Evolutionary conservation across 768 basidiomycete genomes (phyloP).

Genomic region (Cantharellus cinnabarinus): DNA sequence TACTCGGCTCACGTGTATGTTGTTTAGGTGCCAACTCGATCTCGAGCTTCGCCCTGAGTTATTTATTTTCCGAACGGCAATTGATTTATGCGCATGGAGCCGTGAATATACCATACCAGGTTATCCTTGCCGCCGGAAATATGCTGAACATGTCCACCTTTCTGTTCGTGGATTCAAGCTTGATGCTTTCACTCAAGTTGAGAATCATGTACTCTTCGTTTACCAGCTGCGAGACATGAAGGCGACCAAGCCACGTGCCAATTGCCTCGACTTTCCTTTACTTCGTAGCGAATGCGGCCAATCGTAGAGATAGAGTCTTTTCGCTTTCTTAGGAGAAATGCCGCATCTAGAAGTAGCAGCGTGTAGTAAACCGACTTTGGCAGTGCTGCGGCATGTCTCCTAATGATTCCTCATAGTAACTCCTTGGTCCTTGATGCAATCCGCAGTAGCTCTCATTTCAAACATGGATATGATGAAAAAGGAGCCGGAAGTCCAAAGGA

Average conservation of each 20-base stretch:
- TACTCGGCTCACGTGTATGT: conserved; percentile 60
- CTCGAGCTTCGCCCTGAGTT: conserved; percentile 67
- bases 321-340: conserved; percentile 55
- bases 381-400: too few relatives aligned
- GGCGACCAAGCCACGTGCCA: conserved; percentile 40
- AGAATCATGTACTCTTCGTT: too few relatives aligned
- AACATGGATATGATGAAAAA: too few relatives aligned
- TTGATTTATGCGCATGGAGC: conserved; percentile 49
- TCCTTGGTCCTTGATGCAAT: too few relatives aligned
- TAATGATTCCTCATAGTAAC: too few relatives aligned
- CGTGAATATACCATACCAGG: conserved; percentile 32
- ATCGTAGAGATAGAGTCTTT: too few relatives aligned
- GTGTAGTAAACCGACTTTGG: conserved; percentile 6
- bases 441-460: too few relatives aligned
- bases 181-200: conserved; percentile 61
- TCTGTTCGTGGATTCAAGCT: conserved; percentile 76
- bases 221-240: conserved; percentile 17
- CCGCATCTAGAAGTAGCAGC: conserved; percentile 69
- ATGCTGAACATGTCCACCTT: conserved; percentile 63
- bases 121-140: conserved; percentile 62
- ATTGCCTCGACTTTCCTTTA: conserved; percentile 78
- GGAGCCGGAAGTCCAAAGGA: too few relatives aligned
- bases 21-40: conserved; percentile 65
- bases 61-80: conserved; percentile 44
- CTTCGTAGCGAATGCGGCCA: conserved; percentile 31